Conservation (phyloP, 1,139 yeast genomes). For the Taiozyma sp. region DNA sequence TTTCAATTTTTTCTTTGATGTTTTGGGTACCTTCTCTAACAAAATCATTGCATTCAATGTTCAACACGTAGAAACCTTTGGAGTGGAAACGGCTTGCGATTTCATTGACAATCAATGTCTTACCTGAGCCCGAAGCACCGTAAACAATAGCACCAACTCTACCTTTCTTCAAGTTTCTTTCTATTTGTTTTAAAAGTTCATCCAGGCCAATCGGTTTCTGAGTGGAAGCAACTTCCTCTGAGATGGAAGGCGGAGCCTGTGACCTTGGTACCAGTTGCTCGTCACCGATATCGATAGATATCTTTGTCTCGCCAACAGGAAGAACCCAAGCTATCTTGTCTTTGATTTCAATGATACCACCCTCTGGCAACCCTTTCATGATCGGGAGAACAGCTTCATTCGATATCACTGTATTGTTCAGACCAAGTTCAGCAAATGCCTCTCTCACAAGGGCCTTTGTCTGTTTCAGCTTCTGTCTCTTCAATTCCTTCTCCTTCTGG, state of each 20-base stretch:
- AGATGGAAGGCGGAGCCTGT: constrained; percentile 31
- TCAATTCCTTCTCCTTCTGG: constrained; percentile 19
- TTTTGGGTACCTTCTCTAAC: constrained; percentile 54
- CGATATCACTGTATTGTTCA: constrained; percentile 36
- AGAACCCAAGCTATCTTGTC: constrained; percentile 45
- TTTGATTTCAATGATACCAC: constrained; percentile 58
- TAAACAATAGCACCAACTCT: constrained; percentile 54
- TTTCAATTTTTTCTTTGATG: constrained; percentile 44
- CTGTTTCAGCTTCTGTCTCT: constrained; percentile 20
- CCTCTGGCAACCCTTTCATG: constrained; percentile 47
- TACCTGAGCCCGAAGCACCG: constrained; percentile 65
- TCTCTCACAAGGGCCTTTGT: constrained; percentile 24
- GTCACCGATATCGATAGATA: constrained; percentile 46
- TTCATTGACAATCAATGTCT: constrained; percentile 48
- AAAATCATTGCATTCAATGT: constrained; percentile 50
- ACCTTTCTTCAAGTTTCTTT: constrained; percentile 41
- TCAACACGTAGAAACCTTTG: constrained; percentile 40
- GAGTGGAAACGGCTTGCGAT: constrained; percentile 35
- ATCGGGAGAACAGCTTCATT: constrained; percentile 48
- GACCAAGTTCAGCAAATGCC: constrained; percentile 11
- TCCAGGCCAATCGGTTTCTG: constrained; percentile 56
- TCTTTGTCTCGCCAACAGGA: constrained; percentile 25
- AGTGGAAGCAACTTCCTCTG: background rate
- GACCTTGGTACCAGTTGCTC: constrained; percentile 51
- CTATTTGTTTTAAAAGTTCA: constrained; percentile 36